These are phyloP conservation scores for Myrmaecium sp. DNA, from an alignment of 2,329 filamentous ascomycete genomes.

Conservation along the genomic window DNA sequence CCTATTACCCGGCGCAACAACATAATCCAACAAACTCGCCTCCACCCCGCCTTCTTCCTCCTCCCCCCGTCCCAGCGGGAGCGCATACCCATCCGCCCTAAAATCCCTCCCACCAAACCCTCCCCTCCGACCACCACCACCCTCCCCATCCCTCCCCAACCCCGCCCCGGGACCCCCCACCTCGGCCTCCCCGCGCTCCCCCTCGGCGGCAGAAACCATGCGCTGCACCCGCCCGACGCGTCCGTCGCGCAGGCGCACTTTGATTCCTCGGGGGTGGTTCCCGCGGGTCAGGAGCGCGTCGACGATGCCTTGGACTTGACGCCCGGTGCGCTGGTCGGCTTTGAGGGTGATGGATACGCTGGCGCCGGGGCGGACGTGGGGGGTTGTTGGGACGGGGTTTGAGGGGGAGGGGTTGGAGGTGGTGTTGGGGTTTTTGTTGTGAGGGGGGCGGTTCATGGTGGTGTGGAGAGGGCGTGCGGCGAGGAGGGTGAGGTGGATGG, in stretches of 20 bases:
- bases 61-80: constrained; percentile 1
- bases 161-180: constrained; percentile 11
- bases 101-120: background rate
- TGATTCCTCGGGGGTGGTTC: constrained; percentile 63
- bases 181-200: constrained; percentile 10
- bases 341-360: constrained; percentile 59
- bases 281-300: constrained; percentile 53
- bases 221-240: constrained; percentile 58
- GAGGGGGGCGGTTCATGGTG: background rate
- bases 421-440: constrained; percentile 10
- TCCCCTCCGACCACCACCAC: background rate
- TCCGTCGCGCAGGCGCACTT: constrained; percentile 55
- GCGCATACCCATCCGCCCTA: background rate
- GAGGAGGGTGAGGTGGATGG: too few species aligned
- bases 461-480: background rate
- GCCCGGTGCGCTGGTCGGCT: constrained; percentile 56
- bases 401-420: constrained; percentile 5
- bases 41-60: constrained; percentile 3
- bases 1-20: constrained; percentile 3
- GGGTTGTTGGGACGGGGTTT: constrained; percentile 11
- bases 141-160: constrained; percentile 13
- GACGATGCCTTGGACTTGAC: constrained; percentile 50
- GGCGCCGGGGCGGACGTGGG: constrained; percentile 42
- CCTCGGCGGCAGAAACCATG: constrained; percentile 24
- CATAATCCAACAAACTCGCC: constrained; percentile 1